Base-by-base conservation (phyloP, 805 yeast species). In the Danielia oregonensis region DNA sequence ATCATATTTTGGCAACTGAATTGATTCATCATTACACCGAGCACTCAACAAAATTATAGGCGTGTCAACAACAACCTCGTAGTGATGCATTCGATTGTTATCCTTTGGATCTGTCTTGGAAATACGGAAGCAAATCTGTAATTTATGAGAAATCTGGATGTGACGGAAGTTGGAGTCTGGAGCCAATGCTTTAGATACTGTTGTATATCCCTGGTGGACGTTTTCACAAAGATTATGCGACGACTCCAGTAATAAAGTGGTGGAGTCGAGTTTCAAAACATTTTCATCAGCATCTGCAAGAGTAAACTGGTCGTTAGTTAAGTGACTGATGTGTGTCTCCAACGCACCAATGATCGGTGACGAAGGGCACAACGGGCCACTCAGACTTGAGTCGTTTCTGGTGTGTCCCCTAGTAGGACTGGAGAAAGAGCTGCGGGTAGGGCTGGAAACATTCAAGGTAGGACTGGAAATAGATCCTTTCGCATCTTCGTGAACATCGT, bases 41-140 rank as follows among this genome's bases (percentile, higher is more conserved):
- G 72, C 52, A 43, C 71, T 65, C 31, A 68, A 50, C 38, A 68
- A 52, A 22, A 73, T 68, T 24, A 84, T 66, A 0, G 93, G 93
- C 0, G 91, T 82, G 51, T 84, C 93, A 25, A 84, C 82, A 28
- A 84, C 76, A 14, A 84, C 89, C 47, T 84, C 94, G 49, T 79
- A 84, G 54, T 84, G 89, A 48, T 82, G 87, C 61, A 77, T 58
- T 42, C 73, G 74, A 37, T 32, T 52, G 36, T 61, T 51, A 34
- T 48, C 70, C 30, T 58, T 52, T 0, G 74, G 69, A 39, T 79
- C 83, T 1, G 78, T 78, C 46, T 73, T 78, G 9, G 85, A 76
- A 17, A 84, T 76, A 37, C 93, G 63, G 37, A 84, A 71, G 46
- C 83, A 77, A 4, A 84, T 70, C 52, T 84, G 93, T 32, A 84